Base-by-base conservation (phyloP, 371 early-diverging fungal species). In the Conidiobolus incongruus region DNA sequence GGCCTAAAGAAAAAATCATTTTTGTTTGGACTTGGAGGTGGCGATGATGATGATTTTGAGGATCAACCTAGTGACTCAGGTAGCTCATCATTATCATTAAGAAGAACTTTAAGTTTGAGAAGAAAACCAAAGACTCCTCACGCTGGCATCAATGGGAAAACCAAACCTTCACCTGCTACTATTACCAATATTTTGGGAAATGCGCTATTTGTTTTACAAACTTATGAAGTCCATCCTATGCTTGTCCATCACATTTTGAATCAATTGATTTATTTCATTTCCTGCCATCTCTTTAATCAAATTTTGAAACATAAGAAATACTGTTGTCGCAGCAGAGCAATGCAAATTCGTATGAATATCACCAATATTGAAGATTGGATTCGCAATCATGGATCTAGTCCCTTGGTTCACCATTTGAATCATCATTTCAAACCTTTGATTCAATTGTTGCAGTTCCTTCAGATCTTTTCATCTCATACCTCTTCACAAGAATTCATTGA, bases 341-440 rank as follows among this genome's bases (percentile, higher is more conserved):
- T 84, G 40, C 83, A 79, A 55, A 75, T 88, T 6, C 77, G 81
- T 16, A 70, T 85, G 65, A 93, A 90, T 49, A 41, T 89, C 19
- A 67, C 78, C 0, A 59, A 59, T 4, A 37, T 91, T 11, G 80
- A 77, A 48, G 87, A 89, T 43, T 89, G 90, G 90, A 58, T 81
- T 17, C 68, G 81, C 33, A n/a, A 19, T 6, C 26, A 43, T 34
- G 13, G 33, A 17, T 61, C 55, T 19, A 65, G 68, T 37, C 57
- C 52, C n/a, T 38, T 65, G 22, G 68, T 69, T 0, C 49, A 63
- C 1, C 58, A 58, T 8, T 43, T 72, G 4, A 32, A 57, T 12
- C 46, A 53, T 20, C 66, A 68, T 15, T 55, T 72, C 16, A 53
- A 61, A 21, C 81, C 87, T 3, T 55, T 79, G 17, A 54, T 84